Percentiles rank a stretch among this genome's conserved stretches.
phyloP scores from a whole-genome alignment of 2,329 filamentous ascomycete genomes.

The Trichophyton schoenleinii region DNA sequence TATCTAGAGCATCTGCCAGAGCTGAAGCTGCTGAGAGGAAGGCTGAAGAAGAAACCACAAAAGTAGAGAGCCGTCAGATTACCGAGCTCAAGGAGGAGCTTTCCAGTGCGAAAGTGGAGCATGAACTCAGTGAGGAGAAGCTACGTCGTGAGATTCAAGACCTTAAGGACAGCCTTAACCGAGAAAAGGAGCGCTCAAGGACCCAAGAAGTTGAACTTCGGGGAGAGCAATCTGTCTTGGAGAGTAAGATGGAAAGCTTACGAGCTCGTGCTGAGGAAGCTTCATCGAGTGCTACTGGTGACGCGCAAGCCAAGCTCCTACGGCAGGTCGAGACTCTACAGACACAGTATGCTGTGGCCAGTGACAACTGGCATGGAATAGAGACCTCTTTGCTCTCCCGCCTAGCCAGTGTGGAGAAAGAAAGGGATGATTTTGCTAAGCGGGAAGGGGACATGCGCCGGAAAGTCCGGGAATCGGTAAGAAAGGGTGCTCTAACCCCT shows the following conservation, averaged over 20 bases:
- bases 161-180: constrained; percentile 58
- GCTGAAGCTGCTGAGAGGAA: constrained; percentile 56
- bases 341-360: constrained; percentile 85
- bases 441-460: constrained; percentile 78
- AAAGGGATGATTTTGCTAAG: constrained; percentile 71
- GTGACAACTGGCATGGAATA: constrained; percentile 95
- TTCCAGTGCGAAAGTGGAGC: constrained; percentile 56
- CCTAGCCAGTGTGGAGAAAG: constrained; percentile 68
- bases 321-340: constrained; percentile 92
- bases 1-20: constrained; percentile 54
- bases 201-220: constrained; percentile 64
- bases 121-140: constrained; percentile 56
- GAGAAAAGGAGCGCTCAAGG: constrained; percentile 57
- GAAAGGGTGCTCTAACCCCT: constrained; percentile 20
- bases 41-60: constrained; percentile 53
- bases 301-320: constrained; percentile 77
- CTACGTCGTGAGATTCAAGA: constrained; percentile 56
- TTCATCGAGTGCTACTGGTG: constrained; percentile 66
- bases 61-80: constrained; percentile 48
- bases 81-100: constrained; percentile 53
- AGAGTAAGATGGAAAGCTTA: constrained; percentile 81
- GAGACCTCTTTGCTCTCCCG: constrained; percentile 73
- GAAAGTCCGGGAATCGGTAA: constrained; percentile 75
- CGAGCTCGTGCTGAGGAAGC: constrained; percentile 78
- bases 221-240: constrained; percentile 61